Evolutionary conservation across 2,329 filamentous ascomycete species (phyloP).

Genomic region (Aspergillus thermomutatus): DNA sequence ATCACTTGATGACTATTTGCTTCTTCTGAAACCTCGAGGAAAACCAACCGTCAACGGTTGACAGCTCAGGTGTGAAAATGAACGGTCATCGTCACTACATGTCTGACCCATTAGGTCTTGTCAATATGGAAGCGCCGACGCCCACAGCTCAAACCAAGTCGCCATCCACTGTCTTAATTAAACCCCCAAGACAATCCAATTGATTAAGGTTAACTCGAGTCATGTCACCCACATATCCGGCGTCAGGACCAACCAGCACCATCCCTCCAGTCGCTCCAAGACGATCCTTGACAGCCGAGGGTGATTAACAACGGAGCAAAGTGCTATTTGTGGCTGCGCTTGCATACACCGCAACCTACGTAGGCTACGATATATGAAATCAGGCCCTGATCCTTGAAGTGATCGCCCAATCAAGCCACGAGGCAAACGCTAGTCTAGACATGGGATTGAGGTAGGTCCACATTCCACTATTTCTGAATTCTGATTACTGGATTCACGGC

Average conservation of each 20-base stretch:
- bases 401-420: neutral
- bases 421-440: neutral
- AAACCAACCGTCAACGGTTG: neutral
- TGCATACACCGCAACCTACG: neutral
- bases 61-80: neutral
- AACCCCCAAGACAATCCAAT: neutral
- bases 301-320: slow-evolving; percentile 1
- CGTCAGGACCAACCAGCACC: neutral
- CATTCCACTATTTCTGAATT: neutral
- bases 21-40: neutral
- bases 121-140: neutral
- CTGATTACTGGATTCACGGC: neutral
- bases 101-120: neutral
- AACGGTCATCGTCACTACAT: neutral
- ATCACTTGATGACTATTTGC: slow-evolving; percentile 11
- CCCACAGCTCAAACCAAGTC: neutral
- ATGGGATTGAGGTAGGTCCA: neutral
- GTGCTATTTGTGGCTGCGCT: neutral
- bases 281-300: neutral
- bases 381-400: neutral
- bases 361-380: neutral
- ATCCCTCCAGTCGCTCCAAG: neutral
- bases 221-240: slow-evolving; percentile 2
- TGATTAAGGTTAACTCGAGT: neutral
- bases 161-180: neutral